Percentiles rank a stretch among this genome's conserved stretches.
These are phyloP conservation scores for Helianthus tuberosus DNA, from an alignment of 129 eudicot genomes.

Conservation along the genomic window DNA sequence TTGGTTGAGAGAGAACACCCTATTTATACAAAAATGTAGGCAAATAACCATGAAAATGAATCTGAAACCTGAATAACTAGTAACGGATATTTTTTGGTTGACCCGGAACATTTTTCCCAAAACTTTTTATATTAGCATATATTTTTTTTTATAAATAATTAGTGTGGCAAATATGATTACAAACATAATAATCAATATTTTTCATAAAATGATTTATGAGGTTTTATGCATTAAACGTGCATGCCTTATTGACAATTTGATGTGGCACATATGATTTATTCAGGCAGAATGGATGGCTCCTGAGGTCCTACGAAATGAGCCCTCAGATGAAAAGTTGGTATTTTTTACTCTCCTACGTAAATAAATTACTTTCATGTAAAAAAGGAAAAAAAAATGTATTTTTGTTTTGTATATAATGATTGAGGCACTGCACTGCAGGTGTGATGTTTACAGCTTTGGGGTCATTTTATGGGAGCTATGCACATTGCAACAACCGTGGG, in stretches of 20 bases:
- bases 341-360: conserved; percentile 15
- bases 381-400: neutral
- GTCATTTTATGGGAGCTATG: conserved; percentile 95
- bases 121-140: no score
- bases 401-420: neutral
- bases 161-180: neutral
- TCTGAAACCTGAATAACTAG: neutral
- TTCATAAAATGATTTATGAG: neutral
- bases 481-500: conserved; percentile 93
- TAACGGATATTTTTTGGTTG: neutral
- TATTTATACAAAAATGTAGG: no score
- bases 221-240: neutral
- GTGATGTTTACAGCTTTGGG: conserved; percentile 91
- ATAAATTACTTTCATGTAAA: neutral
- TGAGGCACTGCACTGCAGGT: conserved; percentile 46
- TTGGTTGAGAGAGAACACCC: no score
- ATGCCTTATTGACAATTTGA: conserved; percentile 11
- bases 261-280: conserved; percentile 27
- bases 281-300: conserved; percentile 99
- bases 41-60: neutral
- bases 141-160: no score
- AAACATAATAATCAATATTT: neutral
- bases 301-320: conserved; percentile 88
- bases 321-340: conserved; percentile 87
- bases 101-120: neutral